These are phyloP conservation scores for Saccharomycopsis sp. DNA, from an alignment of 805 yeast genomes.

Conservation along the genomic window DNA sequence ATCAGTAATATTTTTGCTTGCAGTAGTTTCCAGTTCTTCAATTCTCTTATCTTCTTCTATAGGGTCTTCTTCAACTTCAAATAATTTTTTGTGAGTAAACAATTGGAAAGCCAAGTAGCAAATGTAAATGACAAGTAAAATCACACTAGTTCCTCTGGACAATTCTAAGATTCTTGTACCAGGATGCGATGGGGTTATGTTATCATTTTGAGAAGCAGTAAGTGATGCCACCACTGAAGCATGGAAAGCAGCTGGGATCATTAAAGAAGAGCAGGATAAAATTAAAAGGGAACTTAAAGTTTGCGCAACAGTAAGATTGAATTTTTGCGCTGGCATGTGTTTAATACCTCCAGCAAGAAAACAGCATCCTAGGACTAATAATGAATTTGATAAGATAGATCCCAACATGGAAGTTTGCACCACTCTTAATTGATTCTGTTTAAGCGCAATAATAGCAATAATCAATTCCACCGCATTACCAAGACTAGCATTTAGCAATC, in stretches of 20 bases:
- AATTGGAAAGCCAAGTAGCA: constrained; percentile 82
- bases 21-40: constrained; percentile 29
- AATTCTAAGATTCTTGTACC: constrained; percentile 52
- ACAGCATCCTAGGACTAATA: constrained; percentile 89
- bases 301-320: constrained; percentile 95
- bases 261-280: constrained; percentile 75
- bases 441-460: constrained; percentile 84
- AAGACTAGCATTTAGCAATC: constrained; percentile 89
- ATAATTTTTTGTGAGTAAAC: constrained; percentile 72
- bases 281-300: constrained; percentile 94
- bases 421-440: constrained; percentile 79
- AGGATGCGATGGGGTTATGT: constrained; percentile 20
- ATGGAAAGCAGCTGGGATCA: constrained; percentile 94
- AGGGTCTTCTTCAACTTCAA: constrained; percentile 45
- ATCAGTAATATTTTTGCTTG: constrained; percentile 21
- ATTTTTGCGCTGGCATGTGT: constrained; percentile 66
- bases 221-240: constrained; percentile 54
- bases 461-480: constrained; percentile 98
- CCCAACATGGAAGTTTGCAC: constrained; percentile 98
- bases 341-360: constrained; percentile 89
- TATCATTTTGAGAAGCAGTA: constrained; percentile 30
- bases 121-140: constrained; percentile 69
- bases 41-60: constrained; percentile 27
- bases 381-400: constrained; percentile 77
- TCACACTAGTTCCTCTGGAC: constrained; percentile 80